These are phyloP conservation scores for Ophiobolus disseminans DNA, from an alignment of 2,329 filamentous ascomycete genomes.

Conservation along the genomic window DNA sequence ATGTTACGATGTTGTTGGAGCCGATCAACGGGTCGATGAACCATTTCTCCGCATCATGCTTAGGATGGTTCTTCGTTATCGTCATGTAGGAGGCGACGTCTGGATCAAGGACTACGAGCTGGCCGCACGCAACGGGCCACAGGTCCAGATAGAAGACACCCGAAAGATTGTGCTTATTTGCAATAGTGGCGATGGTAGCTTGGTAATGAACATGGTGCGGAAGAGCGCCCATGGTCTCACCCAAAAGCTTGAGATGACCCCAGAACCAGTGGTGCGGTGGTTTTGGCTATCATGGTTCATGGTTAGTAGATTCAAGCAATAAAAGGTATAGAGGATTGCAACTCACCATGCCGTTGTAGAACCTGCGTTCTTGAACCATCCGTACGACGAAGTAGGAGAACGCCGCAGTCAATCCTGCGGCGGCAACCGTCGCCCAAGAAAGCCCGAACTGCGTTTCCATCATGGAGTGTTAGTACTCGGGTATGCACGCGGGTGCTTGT, in stretches of 20 bases:
- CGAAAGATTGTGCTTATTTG: slow-evolving; percentile 44
- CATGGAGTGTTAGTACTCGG: background rate
- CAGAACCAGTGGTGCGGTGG: slow-evolving; percentile 52
- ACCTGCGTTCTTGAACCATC: slow-evolving; percentile 29
- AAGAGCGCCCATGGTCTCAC: slow-evolving; percentile 41
- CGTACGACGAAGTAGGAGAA: slow-evolving; percentile 26
- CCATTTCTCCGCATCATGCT: slow-evolving; percentile 28
- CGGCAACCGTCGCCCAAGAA: slow-evolving; percentile 21
- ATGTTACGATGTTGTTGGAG: slow-evolving; percentile 34
- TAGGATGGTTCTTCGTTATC: slow-evolving; percentile 40
- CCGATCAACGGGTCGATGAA: slow-evolving; percentile 39
- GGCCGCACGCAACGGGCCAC: slow-evolving; percentile 49
- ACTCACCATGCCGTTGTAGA: slow-evolving; percentile 33
- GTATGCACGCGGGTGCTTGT: background rate
- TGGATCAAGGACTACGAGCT: slow-evolving; percentile 47
- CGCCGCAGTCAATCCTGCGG: slow-evolving; percentile 17
- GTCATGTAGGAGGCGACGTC: slow-evolving; percentile 50
- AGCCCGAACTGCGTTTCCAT: slow-evolving; percentile 9
- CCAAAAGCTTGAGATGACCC: slow-evolving; percentile 51
- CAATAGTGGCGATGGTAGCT: slow-evolving; percentile 41
- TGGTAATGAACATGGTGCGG: slow-evolving; percentile 49
- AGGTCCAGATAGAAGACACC: slow-evolving; percentile 54
- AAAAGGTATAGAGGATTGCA: no score
- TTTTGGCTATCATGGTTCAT: slow-evolving; percentile 40
- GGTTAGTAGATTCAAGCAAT: no score